Conservation (phyloP, 345 rosid genomes). For the Eucalyptus viminalis region DNA sequence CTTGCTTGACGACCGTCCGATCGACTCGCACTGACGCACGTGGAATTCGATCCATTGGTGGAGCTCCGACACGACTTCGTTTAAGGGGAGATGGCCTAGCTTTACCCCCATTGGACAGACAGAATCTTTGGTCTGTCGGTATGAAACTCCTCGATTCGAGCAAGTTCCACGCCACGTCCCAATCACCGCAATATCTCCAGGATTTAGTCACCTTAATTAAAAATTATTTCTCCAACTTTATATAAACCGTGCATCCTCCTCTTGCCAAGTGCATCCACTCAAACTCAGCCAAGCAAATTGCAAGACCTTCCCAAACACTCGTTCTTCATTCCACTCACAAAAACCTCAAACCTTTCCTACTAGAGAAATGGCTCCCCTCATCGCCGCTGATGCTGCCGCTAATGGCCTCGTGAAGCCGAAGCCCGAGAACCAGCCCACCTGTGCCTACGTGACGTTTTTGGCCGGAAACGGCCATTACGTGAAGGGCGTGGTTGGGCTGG, state of each 20-base stretch:
- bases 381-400: background rate
- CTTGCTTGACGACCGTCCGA: background rate
- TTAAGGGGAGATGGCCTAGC: background rate
- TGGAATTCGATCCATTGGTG: background rate
- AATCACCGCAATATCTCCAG: too few species aligned
- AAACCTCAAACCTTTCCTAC: background rate
- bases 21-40: background rate
- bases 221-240: background rate
- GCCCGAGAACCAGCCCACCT: background rate
- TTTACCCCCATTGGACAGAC: too few species aligned
- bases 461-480: constrained; percentile 7
- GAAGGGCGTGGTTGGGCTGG: constrained; percentile 25
- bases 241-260: background rate
- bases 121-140: too few species aligned
- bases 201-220: background rate
- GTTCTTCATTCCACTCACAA: background rate
- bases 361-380: background rate
- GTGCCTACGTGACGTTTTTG: constrained; percentile 19
- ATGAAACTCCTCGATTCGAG: too few species aligned
- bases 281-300: background rate
- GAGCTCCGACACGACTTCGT: background rate
- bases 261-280: background rate
- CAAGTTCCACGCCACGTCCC: too few species aligned
- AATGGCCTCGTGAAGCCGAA: background rate
- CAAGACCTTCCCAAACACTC: background rate